Percentiles rank a stretch among this genome's conserved stretches.
phyloP scores from a whole-genome alignment of 345 rosid genomes.

The Hibiscus tridactylites region DNA sequence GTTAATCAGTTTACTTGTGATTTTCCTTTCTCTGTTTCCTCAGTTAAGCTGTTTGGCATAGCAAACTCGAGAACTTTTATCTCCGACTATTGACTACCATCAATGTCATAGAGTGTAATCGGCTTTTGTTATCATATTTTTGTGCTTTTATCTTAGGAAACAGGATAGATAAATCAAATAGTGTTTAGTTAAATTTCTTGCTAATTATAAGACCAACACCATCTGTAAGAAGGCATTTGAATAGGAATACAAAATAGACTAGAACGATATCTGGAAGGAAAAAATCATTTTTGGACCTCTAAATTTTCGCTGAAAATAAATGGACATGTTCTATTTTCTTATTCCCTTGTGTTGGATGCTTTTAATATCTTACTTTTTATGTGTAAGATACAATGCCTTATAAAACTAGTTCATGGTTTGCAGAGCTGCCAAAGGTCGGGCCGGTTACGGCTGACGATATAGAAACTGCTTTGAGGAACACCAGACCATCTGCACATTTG shows the following conservation, averaged over 20 bases:
- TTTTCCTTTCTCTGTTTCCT: neutral
- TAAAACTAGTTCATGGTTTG: constrained; percentile 3
- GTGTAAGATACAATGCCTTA: neutral
- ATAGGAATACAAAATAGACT: neutral
- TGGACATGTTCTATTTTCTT: neutral
- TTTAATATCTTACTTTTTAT: neutral
- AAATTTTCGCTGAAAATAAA: neutral
- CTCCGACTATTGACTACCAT: constrained; percentile 29
- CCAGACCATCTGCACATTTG: constrained; percentile 94
- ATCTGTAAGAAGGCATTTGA: neutral
- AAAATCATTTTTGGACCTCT: neutral
- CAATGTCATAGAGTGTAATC: neutral
- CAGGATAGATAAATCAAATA: neutral
- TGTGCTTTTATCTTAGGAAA: neutral
- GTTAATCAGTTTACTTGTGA: neutral
- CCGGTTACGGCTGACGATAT: constrained; percentile 62
- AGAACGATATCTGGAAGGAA: neutral
- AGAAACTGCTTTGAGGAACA: constrained; percentile 68
- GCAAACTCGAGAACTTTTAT: neutral
- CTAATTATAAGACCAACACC: neutral
- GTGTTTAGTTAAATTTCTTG: neutral
- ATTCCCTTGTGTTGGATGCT: neutral
- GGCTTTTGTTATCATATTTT: neutral
- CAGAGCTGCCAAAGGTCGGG: constrained; percentile 81
- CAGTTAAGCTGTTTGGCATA: neutral